Evolutionary conservation across 495 filamentous ascomycete species (phyloP).

Genomic region (Emericellopsis terricola): DNA sequence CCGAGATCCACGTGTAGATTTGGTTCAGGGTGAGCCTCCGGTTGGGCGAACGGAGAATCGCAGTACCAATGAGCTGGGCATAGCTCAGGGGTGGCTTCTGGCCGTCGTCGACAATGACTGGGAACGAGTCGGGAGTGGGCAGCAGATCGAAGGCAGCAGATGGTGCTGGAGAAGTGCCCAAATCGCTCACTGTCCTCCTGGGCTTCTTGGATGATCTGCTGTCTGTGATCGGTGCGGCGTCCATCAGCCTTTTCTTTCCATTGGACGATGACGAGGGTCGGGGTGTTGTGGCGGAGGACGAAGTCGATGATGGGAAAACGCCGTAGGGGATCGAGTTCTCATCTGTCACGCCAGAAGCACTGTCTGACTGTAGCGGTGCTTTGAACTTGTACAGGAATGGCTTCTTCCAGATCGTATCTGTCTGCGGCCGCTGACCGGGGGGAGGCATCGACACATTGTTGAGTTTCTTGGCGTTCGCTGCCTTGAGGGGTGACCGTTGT

Average conservation of each 20-base stretch:
- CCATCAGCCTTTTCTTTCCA: constrained; percentile 34
- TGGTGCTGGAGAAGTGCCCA: no score
- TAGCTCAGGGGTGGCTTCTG: constrained; percentile 83
- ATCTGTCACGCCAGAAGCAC: constrained; percentile 31
- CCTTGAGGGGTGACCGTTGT: constrained; percentile 22
- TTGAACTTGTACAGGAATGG: constrained; percentile 41
- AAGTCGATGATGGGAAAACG: no score
- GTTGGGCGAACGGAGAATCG: constrained; percentile 73
- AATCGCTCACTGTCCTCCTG: constrained; percentile 27
- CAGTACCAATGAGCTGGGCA: constrained; percentile 91
- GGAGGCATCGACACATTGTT: constrained; percentile 54
- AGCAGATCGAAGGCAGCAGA: constrained; percentile 15
- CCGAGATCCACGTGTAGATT: constrained; percentile 98
- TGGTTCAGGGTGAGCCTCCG: constrained; percentile 81
- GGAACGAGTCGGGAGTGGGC: constrained; percentile 61
- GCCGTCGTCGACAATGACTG: constrained; percentile 68
- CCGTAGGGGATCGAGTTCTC: constrained; percentile 16
- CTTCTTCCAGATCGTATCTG: constrained; percentile 79
- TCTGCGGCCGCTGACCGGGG: constrained; percentile 46
- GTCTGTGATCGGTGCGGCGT: constrained; percentile 46
- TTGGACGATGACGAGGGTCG: constrained; percentile 33
- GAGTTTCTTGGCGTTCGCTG: constrained; percentile 25
- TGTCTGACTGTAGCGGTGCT: constrained; percentile 43
- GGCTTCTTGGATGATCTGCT: constrained; percentile 43
- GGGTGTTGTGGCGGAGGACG: constrained; percentile 28